Conservation (phyloP, 768 basidiomycete species). For the Termitomyces sp. region DNA sequence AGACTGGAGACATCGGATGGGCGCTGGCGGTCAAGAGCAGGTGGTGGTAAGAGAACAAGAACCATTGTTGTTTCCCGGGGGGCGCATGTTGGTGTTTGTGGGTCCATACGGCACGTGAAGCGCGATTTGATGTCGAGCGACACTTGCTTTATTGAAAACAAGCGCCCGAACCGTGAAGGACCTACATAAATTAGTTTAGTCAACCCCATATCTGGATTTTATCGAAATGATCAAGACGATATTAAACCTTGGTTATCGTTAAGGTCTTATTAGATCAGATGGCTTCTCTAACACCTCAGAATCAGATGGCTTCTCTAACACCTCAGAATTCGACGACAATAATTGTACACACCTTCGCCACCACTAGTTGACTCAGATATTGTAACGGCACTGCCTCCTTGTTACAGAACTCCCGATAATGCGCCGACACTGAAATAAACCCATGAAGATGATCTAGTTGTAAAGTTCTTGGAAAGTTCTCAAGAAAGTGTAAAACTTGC, state of each 20-base stretch:
- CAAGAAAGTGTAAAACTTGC: too few species aligned
- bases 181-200: not conserved
- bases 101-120: conserved; percentile 6
- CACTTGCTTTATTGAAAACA: not conserved
- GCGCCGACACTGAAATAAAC: not conserved
- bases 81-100: conserved; percentile 1
- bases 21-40: not conserved
- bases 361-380: not conserved
- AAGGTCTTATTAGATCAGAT: not conserved
- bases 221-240: not conserved
- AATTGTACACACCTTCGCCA: not conserved
- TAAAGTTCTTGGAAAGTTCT: too few species aligned
- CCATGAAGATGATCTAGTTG: not conserved
- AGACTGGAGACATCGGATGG: not conserved
- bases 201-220: not conserved
- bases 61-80: not conserved
- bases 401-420: not conserved
- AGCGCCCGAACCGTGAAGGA: not conserved
- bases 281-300: too few species aligned
- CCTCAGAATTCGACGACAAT: not conserved
- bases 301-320: too few species aligned
- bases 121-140: conserved; percentile 1
- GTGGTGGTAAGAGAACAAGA: not conserved
- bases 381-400: not conserved
- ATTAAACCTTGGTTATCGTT: not conserved